These are phyloP conservation scores for Cyathus striatus DNA, from an alignment of 768 basidiomycete genomes.

Conservation along the genomic window DNA sequence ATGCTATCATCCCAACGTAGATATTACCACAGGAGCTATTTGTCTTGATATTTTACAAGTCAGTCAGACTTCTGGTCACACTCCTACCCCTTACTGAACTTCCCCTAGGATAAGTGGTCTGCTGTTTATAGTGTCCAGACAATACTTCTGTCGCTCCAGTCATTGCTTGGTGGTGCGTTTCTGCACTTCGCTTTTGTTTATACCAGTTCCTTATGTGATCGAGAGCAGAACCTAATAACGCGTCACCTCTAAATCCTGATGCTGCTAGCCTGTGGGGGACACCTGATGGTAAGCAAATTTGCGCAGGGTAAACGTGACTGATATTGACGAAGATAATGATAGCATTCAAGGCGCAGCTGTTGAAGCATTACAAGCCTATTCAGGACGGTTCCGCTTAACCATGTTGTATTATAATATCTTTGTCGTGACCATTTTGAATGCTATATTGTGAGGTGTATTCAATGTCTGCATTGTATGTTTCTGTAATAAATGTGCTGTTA, in stretches of 20 bases:
- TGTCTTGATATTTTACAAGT: slow-evolving; percentile 89
- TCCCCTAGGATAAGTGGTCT: slow-evolving; percentile 80
- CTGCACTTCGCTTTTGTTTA: slow-evolving; percentile 4
- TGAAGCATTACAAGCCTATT: slow-evolving; percentile 66
- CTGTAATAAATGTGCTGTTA: too few species aligned
- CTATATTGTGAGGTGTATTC: too few species aligned
- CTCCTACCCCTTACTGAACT: not conserved
- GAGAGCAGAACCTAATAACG: slow-evolving; percentile 97
- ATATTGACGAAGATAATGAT: too few species aligned
- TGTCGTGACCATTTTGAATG: too few species aligned
- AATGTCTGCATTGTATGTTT: too few species aligned
- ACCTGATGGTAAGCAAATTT: slow-evolving; percentile 54
- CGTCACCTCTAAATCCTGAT: slow-evolving; percentile 84
- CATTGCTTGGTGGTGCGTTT: slow-evolving; percentile 76
- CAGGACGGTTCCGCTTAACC: slow-evolving; percentile 29
- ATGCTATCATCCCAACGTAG: slow-evolving; percentile 90
- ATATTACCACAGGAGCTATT: slow-evolving; percentile 70
- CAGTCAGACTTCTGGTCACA: slow-evolving; percentile 10
- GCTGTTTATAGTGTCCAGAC: slow-evolving; percentile 91
- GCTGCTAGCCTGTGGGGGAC: slow-evolving; percentile 79
- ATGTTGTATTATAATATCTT: slow-evolving; percentile 1
- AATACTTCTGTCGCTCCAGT: slow-evolving; percentile 83
- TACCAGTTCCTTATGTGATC: slow-evolving; percentile 4
- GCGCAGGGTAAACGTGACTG: too few species aligned
- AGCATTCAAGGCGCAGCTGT: slow-evolving; percentile 72